Conservation (phyloP, 441 rosid genomes). For the Raphanus hybrid region DNA sequence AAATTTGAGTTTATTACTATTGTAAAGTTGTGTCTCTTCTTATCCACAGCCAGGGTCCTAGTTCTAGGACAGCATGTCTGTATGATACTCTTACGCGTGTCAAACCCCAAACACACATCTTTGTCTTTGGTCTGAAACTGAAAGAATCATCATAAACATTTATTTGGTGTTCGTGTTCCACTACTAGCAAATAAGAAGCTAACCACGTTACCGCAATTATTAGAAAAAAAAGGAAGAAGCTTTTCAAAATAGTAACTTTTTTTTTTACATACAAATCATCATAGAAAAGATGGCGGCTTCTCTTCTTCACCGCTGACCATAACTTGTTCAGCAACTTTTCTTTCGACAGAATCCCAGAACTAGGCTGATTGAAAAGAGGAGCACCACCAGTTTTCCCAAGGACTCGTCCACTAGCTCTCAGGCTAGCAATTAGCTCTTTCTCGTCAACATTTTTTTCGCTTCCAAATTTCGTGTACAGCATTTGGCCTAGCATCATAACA, state of each 20-base stretch:
- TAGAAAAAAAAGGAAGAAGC: neutral
- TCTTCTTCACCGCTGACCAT: constrained; percentile 74
- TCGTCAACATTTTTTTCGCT: constrained; percentile 79
- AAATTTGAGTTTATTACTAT: neutral
- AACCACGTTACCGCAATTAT: neutral
- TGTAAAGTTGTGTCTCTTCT: neutral
- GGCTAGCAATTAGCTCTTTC: constrained; percentile 74
- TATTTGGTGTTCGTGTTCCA: neutral
- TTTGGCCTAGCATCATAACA: constrained; percentile 63
- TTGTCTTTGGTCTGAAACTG: neutral
- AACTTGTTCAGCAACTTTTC: constrained; percentile 76
- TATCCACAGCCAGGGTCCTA: neutral
- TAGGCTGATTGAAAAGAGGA: constrained; percentile 57
- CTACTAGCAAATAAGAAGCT: neutral
- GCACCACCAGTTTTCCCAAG: constrained; percentile 51
- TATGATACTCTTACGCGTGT: constrained; percentile 1
- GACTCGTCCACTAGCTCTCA: constrained; percentile 73
- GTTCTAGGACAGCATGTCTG: neutral
- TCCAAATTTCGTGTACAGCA: constrained; percentile 95
- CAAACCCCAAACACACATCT: neutral
- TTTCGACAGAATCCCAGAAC: constrained; percentile 57
- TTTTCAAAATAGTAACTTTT: neutral
- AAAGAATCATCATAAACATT: neutral
- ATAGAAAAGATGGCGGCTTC: constrained; percentile 33
- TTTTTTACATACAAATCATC: too few relatives aligned